These are phyloP conservation scores for Candida smagusa DNA, from an alignment of 1,139 yeast species.

Conservation along the genomic window DNA sequence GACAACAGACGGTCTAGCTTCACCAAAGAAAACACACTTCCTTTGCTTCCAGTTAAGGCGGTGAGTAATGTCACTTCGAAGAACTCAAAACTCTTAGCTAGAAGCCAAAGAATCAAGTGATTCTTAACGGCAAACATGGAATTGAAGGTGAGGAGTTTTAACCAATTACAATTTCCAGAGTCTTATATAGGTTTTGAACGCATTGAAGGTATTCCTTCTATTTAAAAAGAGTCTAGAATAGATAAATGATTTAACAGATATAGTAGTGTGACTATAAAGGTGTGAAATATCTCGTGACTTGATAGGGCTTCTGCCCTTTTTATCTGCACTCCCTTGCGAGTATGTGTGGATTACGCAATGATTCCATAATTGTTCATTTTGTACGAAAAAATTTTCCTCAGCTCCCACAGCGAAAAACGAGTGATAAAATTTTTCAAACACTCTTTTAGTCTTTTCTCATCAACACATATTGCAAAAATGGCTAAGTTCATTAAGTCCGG, in stretches of 20 bases:
- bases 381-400: conserved; percentile 7
- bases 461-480: conserved; percentile 46
- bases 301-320: conserved; percentile 6
- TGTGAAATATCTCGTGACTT: neutral
- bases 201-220: no score
- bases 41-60: conserved; percentile 4
- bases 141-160: no score
- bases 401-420: conserved; percentile 5
- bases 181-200: no score
- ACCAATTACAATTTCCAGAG: no score
- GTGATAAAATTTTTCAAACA: conserved; percentile 15
- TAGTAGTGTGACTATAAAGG: conserved; percentile 1
- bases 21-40: conserved; percentile 26
- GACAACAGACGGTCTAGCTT: conserved; percentile 36
- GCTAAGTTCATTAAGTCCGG: conserved; percentile 99
- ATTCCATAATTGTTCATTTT: neutral
- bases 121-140: no score
- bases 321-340: neutral
- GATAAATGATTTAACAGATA: no score
- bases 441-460: conserved; percentile 7
- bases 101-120: conserved; percentile 39
- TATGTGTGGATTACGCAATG: neutral
- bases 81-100: conserved; percentile 44
- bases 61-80: conserved; percentile 27
- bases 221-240: no score